Base-by-base conservation (phyloP, 768 basidiomycete species). In the Boletus pseudopeckii region DNA sequence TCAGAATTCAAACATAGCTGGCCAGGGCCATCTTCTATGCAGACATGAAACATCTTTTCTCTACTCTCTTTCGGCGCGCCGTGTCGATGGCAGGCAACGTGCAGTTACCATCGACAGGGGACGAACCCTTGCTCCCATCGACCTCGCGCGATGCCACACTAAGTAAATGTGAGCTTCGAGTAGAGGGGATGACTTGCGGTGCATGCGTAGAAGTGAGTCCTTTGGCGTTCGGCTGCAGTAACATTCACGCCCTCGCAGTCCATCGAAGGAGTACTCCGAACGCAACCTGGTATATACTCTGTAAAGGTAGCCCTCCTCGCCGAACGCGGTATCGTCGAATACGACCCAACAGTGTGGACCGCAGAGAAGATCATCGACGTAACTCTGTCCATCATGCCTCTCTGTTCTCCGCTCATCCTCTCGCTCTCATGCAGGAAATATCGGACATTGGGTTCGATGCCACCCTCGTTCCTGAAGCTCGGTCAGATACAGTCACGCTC, bases 281-380 rank as follows among this genome's bases (percentile, higher is more conserved):
- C 76, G 17, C 91, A 95, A 68, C 74, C 83, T n/a, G 97, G 97
- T n/a, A 94, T 99, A 47, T 73, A 84, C 56, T 90, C 87, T 11
- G 74, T 97, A 56, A 92, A 93, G 66, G 94, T 99, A n/a, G 95
- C 95, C 22, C 80, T 99, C n/a, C 80, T 99, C 24, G 92, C 97
- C 13, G 96, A 99, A 70, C 85, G 96, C 14, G 96, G 86, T 4
- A 80, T 92, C 43, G 75, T 99, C 58, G 93, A 96, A 68, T 99
- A 88, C 63, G 93, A 98, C 62, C 83, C 90, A 1, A 64, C 74
- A 0, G 65, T 74, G n/a, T 99, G 97, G 97, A 81, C 78, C 33
- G 72, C 82, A 9, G 89, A 85, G 44, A 92, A 89, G 68, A 80
- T 99, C 49, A 76, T 92, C 33, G 80, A 75, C 48, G 91, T 92